Percentiles rank a stretch among this genome's conserved stretches.
These are phyloP conservation scores for Fusarium sp. DNA, from an alignment of 2,329 filamentous ascomycete species.

Conservation along the genomic window DNA sequence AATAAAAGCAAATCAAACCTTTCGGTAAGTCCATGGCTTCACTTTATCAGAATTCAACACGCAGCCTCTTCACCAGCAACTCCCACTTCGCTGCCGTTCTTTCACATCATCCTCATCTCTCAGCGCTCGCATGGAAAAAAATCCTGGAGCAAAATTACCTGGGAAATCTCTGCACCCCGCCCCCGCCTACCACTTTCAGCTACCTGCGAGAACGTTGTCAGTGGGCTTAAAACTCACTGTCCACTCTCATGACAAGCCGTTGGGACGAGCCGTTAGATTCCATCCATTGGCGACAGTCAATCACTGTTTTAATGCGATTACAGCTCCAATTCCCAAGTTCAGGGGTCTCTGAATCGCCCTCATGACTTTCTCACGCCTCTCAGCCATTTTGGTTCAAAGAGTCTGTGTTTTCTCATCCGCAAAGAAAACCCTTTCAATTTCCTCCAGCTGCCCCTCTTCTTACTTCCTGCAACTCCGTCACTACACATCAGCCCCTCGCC, in stretches of 20 bases:
- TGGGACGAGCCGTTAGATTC: background rate
- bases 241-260: background rate
- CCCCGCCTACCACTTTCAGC: conserved; percentile 43
- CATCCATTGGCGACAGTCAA: background rate
- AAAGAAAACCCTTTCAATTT: conserved; percentile 5
- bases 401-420: background rate
- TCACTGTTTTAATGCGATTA: background rate
- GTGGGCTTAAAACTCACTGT: conserved; percentile 26
- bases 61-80: background rate
- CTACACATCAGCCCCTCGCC: conserved; percentile 35
- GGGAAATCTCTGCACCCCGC: conserved; percentile 46
- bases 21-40: conserved; percentile 11
- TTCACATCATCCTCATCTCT: background rate
- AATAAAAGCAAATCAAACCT: conserved; percentile 4
- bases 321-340: background rate
- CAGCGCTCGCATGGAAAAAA: conserved; percentile 25
- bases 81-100: background rate
- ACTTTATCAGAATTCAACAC: background rate
- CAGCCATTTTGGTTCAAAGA: conserved; percentile 1
- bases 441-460: conserved; percentile 12
- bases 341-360: background rate
- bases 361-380: conserved; percentile 1
- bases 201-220: conserved; percentile 18
- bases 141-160: conserved; percentile 28
- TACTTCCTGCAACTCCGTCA: conserved; percentile 23